Conservation (phyloP, 805 yeast genomes). For the Saturnispora silvae region DNA sequence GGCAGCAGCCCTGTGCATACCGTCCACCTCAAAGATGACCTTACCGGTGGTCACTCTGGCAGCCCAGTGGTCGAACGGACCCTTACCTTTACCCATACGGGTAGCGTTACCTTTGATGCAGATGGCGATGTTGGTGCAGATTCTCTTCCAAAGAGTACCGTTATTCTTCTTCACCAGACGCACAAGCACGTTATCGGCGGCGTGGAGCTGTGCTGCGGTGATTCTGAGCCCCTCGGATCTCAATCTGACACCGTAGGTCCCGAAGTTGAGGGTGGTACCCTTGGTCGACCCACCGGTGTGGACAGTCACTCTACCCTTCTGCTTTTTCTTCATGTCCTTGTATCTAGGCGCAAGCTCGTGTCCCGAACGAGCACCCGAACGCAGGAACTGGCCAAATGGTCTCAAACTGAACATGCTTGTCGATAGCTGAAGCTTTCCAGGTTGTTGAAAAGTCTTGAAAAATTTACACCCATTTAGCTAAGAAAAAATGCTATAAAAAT, state of each 20-base stretch:
- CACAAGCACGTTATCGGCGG: slow-evolving; percentile 80
- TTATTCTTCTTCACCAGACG: slow-evolving; percentile 72
- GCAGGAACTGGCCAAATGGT: slow-evolving; percentile 1
- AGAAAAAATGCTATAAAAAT: too few relatives aligned
- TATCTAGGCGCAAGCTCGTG: slow-evolving; percentile 74
- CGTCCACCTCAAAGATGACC: slow-evolving; percentile 70
- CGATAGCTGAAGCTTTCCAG: background rate
- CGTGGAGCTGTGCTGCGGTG: slow-evolving; percentile 79
- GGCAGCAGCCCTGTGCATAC: slow-evolving; percentile 80
- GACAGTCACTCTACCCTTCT: slow-evolving; percentile 90
- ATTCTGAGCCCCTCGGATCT: slow-evolving; percentile 81
- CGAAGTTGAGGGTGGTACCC: slow-evolving; percentile 76
- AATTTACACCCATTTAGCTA: too few relatives aligned
- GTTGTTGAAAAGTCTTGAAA: background rate
- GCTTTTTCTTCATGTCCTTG: slow-evolving; percentile 59
- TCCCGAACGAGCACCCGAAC: slow-evolving; percentile 20
- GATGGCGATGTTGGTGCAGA: slow-evolving; percentile 78
- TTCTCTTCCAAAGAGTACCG: slow-evolving; percentile 69
- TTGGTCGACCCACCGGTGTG: slow-evolving; percentile 90
- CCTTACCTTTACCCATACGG: slow-evolving; percentile 99
- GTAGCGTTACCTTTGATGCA: slow-evolving; percentile 96
- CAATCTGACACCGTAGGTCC: slow-evolving; percentile 77
- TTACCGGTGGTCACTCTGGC: slow-evolving; percentile 94
- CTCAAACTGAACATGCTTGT: slow-evolving; percentile 7
- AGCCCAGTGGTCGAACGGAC: slow-evolving; percentile 96